Evolutionary conservation across 2,329 filamentous ascomycete genomes (phyloP).

Genomic region (Aureobasidium leucospermi): DNA sequence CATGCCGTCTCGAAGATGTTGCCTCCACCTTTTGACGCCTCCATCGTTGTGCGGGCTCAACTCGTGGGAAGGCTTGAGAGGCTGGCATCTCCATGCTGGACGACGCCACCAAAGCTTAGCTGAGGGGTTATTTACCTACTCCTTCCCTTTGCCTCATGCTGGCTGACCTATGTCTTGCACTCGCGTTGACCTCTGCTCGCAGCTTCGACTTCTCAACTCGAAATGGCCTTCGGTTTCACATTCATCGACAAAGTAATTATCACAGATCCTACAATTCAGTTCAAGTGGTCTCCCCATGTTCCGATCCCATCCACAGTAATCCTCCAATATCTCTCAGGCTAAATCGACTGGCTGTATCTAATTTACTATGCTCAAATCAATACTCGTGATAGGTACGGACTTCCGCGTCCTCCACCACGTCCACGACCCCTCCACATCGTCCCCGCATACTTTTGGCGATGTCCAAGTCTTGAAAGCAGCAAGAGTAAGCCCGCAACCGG

Average conservation of each 20-base stretch:
- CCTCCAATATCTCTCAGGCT: slow-evolving; percentile 1
- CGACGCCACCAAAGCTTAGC: slow-evolving; percentile 2
- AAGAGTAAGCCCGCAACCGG: neutral
- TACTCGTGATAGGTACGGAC: neutral
- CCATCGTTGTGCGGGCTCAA: neutral
- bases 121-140: neutral
- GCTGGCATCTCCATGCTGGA: neutral
- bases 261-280: neutral
- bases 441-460: neutral
- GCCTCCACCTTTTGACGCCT: neutral
- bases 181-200: too few species aligned
- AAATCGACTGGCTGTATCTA: neutral
- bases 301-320: neutral
- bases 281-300: neutral
- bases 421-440: neutral
- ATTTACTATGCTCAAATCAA: neutral
- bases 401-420: neutral
- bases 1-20: neutral
- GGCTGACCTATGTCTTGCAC: too few species aligned
- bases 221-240: neutral
- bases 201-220: too few species aligned
- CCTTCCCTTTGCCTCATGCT: neutral
- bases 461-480: neutral
- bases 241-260: neutral
- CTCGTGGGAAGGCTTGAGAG: neutral